A percentile compares a stretch with the other conserved stretches of the same genome.
Conservation (phyloP, 2,329 filamentous ascomycete genomes). For the Ophiocordyceps camponoti-floridani region DNA sequence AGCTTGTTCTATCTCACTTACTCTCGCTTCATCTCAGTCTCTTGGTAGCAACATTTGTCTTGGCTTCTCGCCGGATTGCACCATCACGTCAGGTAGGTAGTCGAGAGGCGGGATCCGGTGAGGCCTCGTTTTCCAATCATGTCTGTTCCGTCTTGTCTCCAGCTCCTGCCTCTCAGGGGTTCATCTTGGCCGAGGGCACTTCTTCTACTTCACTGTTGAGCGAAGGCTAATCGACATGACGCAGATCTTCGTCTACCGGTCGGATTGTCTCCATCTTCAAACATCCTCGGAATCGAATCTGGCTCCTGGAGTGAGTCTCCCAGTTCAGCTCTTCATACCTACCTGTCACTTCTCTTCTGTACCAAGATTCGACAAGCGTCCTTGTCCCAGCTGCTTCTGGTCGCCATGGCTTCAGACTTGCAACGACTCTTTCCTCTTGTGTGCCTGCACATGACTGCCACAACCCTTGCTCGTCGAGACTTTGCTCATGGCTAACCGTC, state of each 20-base stretch:
- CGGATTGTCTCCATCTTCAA: conserved; percentile 13
- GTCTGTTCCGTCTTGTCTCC: background rate
- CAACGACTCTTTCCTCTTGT: background rate
- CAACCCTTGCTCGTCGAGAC: background rate
- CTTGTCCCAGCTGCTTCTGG: background rate
- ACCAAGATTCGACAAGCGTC: background rate
- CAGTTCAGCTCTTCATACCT: background rate
- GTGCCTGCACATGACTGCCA: background rate
- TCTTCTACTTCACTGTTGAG: background rate
- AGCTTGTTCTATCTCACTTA: conserved; percentile 42
- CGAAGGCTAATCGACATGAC: background rate
- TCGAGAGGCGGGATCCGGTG: conserved; percentile 12
- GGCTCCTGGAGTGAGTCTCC: conserved; percentile 13
- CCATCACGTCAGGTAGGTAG: conserved; percentile 13
- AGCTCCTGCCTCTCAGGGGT: background rate
- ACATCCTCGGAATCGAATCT: conserved; percentile 12
- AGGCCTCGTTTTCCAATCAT: conserved; percentile 2
- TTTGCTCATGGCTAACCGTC: background rate
- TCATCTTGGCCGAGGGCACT: background rate
- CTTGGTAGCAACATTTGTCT: conserved; percentile 31
- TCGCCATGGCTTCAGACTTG: background rate
- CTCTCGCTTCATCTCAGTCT: conserved; percentile 35
- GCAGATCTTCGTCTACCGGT: conserved; percentile 12
- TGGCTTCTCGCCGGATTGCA: conserved; percentile 12
- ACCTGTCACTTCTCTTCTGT: background rate